Evolutionary conservation across 1,284 basidiomycete species (phyloP), one percentile per base, ranked within the genome.

Genomic region (Sporisorium graminicola): DNA sequence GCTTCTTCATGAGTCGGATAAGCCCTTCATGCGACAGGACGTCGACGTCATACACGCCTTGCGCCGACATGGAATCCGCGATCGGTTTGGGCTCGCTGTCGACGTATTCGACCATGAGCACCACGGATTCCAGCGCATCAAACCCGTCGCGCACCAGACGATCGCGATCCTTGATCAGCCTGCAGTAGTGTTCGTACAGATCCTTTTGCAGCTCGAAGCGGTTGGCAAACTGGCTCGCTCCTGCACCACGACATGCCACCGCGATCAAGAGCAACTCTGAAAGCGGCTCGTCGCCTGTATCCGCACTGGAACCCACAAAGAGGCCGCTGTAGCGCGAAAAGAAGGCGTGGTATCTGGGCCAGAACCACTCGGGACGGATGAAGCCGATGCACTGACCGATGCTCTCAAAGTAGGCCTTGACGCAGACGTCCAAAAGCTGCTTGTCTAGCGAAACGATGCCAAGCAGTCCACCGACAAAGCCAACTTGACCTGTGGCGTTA

Each of bases 201-300:
- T 67, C 65, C 8, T 40, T 42, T 26, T 74, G 65, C 8, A 74
- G 54, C 26, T 74, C 65, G 46, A 74, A 74, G 9, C 65, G 60
- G n/a, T 69, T 67, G 26, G 71, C 71, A 12, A 68, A 58, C 0
- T 46, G 33, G 24, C 42, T 74, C 13, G 60, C 52, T 8, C 58
- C 65, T 10, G 60, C 47, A 16, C 71, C 71, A 3, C 65, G 58
- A 31, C 65, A 67, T 2, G 71, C 71, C 4, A 74, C 65, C 0
- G 62, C 71, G 31, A 74, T 65, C 24, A 74, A 24, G 1, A 74
- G 58, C 18, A 74, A 58, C 46, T 74, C 71, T 2, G 71, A 74
- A 5, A 74, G 58, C 14, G 71, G 71, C 47, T 53, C 35, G 9
- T 60, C 53, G 42, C 42, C 8, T n/a, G 60, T n/a, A n/a, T n/a